Percentiles rank a stretch among this genome's conserved stretches.
phyloP scores from a whole-genome alignment of 495 filamentous ascomycete species.

The Hyaloscypha finlandica region DNA sequence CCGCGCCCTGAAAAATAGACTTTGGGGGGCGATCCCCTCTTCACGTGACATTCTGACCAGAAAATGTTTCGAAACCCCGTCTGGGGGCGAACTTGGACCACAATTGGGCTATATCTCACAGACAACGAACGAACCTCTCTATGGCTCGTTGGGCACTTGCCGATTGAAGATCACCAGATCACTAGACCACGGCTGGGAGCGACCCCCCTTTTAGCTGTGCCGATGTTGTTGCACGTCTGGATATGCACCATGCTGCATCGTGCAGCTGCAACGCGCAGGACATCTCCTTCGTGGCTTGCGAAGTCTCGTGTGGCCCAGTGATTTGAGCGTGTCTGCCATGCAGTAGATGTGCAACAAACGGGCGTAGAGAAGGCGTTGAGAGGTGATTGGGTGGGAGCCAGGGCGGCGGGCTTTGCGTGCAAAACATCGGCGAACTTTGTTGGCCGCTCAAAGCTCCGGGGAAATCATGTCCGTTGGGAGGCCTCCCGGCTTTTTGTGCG shows the following conservation, averaged over 20 bases:
- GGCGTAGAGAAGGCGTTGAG: background rate
- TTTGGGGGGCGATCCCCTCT: too few species aligned
- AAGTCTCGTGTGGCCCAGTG: background rate
- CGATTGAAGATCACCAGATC: too few species aligned
- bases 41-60: too few species aligned
- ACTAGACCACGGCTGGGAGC: too few species aligned
- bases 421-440: background rate
- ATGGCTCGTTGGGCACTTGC: too few species aligned
- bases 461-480: background rate
- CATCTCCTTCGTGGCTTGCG: background rate
- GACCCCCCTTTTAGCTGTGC: background rate
- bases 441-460: background rate
- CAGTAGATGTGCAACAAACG: background rate
- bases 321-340: background rate
- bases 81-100: too few species aligned
- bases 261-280: background rate
- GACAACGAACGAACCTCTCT: too few species aligned
- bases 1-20: too few species aligned
- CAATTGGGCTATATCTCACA: too few species aligned
- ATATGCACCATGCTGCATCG: background rate
- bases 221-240: background rate
- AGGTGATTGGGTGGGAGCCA: background rate
- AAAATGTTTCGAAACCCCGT: too few species aligned
- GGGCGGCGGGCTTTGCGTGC: background rate
- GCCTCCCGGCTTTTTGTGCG: constrained; percentile 1